phyloP scores from a whole-genome alignment of 305 asterid species.

The Fraxinus greggii region DNA sequence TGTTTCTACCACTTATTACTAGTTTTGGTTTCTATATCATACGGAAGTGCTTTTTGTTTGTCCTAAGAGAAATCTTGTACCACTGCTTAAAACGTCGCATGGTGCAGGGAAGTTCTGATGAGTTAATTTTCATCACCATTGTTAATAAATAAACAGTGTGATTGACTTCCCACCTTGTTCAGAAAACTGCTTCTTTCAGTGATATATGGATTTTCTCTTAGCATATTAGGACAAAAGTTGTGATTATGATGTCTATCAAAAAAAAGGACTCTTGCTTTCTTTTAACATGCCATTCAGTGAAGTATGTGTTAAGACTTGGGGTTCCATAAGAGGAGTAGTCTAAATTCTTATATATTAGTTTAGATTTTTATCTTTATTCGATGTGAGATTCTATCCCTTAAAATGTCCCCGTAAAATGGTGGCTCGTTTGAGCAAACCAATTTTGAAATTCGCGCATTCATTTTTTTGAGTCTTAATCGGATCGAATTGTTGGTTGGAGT shows the following conservation, averaged over 20 bases:
- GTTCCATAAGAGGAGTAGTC: not conserved
- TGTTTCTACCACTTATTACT: not conserved
- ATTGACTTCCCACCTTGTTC: conserved; percentile 5
- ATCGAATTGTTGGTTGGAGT: not conserved
- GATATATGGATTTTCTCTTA: not conserved
- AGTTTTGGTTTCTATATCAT: not conserved
- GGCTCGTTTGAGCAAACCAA: not conserved
- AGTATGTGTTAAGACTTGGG: not conserved
- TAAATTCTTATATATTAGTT: no score
- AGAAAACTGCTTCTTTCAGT: conserved; percentile 5
- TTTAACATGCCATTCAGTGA: conserved; percentile 14
- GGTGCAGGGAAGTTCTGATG: not conserved
- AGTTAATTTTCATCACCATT: conserved; percentile 6
- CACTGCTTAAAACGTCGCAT: conserved; percentile 1
- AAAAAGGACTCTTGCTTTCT: not conserved
- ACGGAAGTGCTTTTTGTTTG: conserved; percentile 1
- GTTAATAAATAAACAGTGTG: conserved; percentile 10
- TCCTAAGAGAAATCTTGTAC: conserved; percentile 9
- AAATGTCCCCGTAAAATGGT: not conserved
- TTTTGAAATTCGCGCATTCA: not conserved
- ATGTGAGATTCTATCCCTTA: not conserved
- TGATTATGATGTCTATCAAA: not conserved
- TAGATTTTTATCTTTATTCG: not conserved
- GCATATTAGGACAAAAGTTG: conserved; percentile 11
- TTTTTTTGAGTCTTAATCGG: not conserved